A percentile compares a stretch with the other conserved stretches of the same genome.
Conservation (phyloP, 768 basidiomycete genomes). For the Boletus sp. region DNA sequence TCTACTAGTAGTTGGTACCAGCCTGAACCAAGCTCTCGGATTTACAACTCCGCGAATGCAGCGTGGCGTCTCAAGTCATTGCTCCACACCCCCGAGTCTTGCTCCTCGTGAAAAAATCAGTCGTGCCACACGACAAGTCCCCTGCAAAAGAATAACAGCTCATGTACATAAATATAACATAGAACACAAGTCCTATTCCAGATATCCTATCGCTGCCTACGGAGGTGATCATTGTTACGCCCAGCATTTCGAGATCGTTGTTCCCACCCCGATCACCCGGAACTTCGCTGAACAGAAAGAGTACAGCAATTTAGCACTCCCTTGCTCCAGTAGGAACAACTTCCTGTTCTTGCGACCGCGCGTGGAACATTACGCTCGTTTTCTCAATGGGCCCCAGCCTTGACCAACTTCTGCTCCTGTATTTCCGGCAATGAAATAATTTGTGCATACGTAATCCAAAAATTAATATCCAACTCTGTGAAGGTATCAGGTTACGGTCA, state of each 20-base stretch:
- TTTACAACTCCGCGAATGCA: conserved; percentile 34
- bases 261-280: conserved; percentile 17
- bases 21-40: background rate
- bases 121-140: background rate
- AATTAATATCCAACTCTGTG: conserved; percentile 22
- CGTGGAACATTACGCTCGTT: conserved; percentile 7
- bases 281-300: background rate
- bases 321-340: background rate
- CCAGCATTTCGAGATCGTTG: conserved; percentile 1
- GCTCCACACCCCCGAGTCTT: conserved; percentile 1
- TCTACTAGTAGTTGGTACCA: background rate
- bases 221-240: background rate
- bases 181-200: background rate
- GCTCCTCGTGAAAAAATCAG: background rate
- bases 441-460: conserved; percentile 16
- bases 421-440: conserved; percentile 28
- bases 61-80: conserved; percentile 21
- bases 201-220: background rate
- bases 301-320: conserved; percentile 4
- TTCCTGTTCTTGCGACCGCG: conserved; percentile 1
- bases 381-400: background rate
- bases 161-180: conserved; percentile 21
- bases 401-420: conserved; percentile 5
- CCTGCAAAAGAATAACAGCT: background rate
- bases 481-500: background rate